Conservation (phyloP, 768 basidiomycete species). For the Tephrocybe sp. region DNA sequence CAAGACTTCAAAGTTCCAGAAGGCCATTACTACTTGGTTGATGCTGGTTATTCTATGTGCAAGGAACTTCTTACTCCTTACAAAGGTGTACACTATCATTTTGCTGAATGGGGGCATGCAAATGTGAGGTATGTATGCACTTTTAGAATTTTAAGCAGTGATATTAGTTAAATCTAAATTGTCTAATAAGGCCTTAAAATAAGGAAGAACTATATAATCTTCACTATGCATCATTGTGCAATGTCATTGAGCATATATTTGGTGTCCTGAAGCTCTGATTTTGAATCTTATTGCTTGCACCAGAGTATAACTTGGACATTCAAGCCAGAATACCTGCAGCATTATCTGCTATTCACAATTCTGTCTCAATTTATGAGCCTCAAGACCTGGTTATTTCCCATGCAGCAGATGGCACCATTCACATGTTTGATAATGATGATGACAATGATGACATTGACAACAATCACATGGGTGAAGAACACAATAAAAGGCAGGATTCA, state of each 20-base stretch:
- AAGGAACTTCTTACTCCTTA: constrained; percentile 35
- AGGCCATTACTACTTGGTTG: constrained; percentile 34
- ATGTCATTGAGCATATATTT: constrained; percentile 28
- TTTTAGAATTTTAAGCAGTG: neutral
- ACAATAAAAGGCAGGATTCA: constrained; percentile 9
- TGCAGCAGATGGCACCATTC: neutral
- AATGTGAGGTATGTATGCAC: neutral
- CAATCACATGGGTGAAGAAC: neutral
- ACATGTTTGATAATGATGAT: neutral
- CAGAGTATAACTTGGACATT: constrained; percentile 14
- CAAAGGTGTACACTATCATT: constrained; percentile 34
- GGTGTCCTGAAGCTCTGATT: constrained; percentile 20
- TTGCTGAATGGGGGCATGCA: constrained; percentile 33
- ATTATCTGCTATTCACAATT: constrained; percentile 21
- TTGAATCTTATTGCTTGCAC: neutral
- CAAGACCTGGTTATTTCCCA: neutral
- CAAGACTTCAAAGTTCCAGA: constrained; percentile 25
- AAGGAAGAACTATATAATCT: constrained; percentile 27
- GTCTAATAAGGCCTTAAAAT: constrained; percentile 16
- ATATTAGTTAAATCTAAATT: neutral
- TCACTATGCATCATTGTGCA: constrained; percentile 21
- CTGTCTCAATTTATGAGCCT: constrained; percentile 16
- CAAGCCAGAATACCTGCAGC: constrained; percentile 20
- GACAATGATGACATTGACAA: neutral
- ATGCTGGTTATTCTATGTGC: constrained; percentile 34